Evolutionary conservation across 2,329 filamentous ascomycete species (phyloP).

Genomic region (Phyllosticta ampelicida): DNA sequence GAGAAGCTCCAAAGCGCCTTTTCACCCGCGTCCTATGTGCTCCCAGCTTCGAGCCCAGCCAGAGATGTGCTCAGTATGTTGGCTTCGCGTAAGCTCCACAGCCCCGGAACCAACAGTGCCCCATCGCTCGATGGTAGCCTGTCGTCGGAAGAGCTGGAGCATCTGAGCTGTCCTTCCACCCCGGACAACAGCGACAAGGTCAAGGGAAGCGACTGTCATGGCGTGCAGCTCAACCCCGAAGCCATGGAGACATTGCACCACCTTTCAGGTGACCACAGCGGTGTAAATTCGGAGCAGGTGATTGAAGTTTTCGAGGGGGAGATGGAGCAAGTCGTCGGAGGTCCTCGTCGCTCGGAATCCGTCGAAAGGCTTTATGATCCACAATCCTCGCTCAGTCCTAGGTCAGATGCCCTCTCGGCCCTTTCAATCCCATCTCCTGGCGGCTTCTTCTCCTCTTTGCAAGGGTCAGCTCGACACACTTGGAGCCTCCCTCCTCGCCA

Average conservation of each 20-base stretch:
- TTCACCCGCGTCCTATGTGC: constrained; percentile 34
- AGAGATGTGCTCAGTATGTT: constrained; percentile 65
- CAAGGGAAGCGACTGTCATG: constrained; percentile 53
- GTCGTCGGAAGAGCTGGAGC: constrained; percentile 76
- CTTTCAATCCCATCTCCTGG: constrained; percentile 86
- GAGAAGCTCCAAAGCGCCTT: constrained; percentile 36
- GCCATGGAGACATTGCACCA: constrained; percentile 73
- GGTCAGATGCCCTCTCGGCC: constrained; percentile 47
- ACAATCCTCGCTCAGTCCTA: not conserved
- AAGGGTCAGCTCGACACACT: constrained; percentile 62
- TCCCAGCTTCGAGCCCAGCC: constrained; percentile 43
- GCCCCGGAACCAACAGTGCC: constrained; percentile 67
- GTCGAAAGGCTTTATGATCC: constrained; percentile 3
- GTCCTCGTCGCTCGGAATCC: not conserved
- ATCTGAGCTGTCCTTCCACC: constrained; percentile 73
- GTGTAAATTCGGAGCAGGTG: constrained; percentile 19
- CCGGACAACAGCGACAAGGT: constrained; percentile 52
- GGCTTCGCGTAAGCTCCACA: constrained; percentile 43
- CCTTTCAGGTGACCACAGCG: constrained; percentile 19
- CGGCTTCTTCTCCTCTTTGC: constrained; percentile 81
- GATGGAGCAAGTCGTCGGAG: constrained; percentile 44
- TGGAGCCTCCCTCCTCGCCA: constrained; percentile 52
- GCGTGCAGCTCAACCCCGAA: constrained; percentile 57
- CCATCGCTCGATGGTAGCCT: constrained; percentile 85
- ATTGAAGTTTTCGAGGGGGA: constrained; percentile 41